Evolutionary conservation across 2,329 filamentous ascomycete genomes (phyloP).

Genomic region (Pseudofabraea citricarpa): DNA sequence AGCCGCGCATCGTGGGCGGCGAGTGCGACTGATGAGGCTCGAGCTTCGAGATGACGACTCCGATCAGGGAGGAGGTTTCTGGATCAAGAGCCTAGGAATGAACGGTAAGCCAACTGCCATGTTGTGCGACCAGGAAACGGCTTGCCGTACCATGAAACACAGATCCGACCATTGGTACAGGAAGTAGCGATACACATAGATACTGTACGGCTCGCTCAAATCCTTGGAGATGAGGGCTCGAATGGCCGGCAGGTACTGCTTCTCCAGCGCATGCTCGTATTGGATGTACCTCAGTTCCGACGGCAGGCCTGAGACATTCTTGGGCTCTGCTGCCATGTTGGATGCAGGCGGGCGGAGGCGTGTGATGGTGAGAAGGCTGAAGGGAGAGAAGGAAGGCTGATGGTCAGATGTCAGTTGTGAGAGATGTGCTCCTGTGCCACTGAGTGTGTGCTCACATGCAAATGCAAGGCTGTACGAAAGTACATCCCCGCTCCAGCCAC

Average conservation of each 20-base stretch:
- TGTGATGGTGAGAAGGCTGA: too few species aligned
- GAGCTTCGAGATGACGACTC: slow-evolving; percentile 92
- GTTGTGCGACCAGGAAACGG: background rate
- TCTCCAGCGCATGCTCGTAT: slow-evolving; percentile 57
- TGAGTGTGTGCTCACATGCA: too few species aligned
- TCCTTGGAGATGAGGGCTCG: slow-evolving; percentile 92
- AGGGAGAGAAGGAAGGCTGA: too few species aligned
- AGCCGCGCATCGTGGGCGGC: slow-evolving; percentile 69
- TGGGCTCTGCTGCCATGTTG: too few species aligned
- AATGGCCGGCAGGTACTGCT: slow-evolving; percentile 74
- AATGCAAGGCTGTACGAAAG: too few species aligned
- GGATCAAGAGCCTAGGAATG: slow-evolving; percentile 51
- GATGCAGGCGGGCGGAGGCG: too few species aligned
- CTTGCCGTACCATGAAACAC: slow-evolving; percentile 87
- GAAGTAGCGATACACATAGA: slow-evolving; percentile 98
- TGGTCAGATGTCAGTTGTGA: too few species aligned
- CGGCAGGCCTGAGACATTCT: slow-evolving; percentile 28
- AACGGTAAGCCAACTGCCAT: background rate
- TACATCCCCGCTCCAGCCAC: too few species aligned
- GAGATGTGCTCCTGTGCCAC: too few species aligned
- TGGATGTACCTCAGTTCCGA: slow-evolving; percentile 53
- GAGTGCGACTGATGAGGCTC: slow-evolving; percentile 85
- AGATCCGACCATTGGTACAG: slow-evolving; percentile 95
- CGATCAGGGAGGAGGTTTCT: slow-evolving; percentile 62
- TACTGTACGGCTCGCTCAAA: slow-evolving; percentile 96